Evolutionary conservation across 768 basidiomycete species (phyloP).

Genomic region (Coprinopsis marcescibilis): DNA sequence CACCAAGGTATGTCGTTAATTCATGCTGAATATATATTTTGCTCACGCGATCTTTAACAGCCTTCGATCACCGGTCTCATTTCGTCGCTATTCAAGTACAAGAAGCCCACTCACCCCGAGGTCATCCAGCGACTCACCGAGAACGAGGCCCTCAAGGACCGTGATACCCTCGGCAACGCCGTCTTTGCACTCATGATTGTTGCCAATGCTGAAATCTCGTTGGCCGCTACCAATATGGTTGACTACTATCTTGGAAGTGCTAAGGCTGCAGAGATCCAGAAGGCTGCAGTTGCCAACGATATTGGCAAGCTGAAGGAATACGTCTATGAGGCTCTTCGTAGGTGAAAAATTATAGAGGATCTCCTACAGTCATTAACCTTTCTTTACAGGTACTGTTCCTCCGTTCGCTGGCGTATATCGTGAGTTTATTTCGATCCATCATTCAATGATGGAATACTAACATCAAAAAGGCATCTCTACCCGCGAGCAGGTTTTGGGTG

Average conservation of each 20-base stretch:
- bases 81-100: constrained; percentile 41
- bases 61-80: constrained; percentile 18
- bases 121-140: constrained; percentile 53
- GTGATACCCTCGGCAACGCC: constrained; percentile 94
- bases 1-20: constrained; percentile 32
- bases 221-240: constrained; percentile 62
- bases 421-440: constrained; percentile 25
- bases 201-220: constrained; percentile 60
- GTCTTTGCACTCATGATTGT: constrained; percentile 75
- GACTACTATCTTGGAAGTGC: constrained; percentile 58
- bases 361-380: too few species aligned
- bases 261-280: constrained; percentile 31
- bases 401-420: constrained; percentile 67
- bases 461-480: constrained; percentile 37
- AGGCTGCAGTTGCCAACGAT: constrained; percentile 26
- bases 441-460: background rate
- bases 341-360: too few species aligned
- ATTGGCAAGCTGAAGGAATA: constrained; percentile 45
- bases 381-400: constrained; percentile 57
- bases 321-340: constrained; percentile 56
- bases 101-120: constrained; percentile 42
- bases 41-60: constrained; percentile 20
- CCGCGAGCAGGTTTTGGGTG: constrained; percentile 39
- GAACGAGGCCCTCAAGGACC: constrained; percentile 82
- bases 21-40: background rate